These are phyloP conservation scores for Crithidia thermophila DNA, from an alignment of 208 protist genomes.

Conservation along the genomic window DNA sequence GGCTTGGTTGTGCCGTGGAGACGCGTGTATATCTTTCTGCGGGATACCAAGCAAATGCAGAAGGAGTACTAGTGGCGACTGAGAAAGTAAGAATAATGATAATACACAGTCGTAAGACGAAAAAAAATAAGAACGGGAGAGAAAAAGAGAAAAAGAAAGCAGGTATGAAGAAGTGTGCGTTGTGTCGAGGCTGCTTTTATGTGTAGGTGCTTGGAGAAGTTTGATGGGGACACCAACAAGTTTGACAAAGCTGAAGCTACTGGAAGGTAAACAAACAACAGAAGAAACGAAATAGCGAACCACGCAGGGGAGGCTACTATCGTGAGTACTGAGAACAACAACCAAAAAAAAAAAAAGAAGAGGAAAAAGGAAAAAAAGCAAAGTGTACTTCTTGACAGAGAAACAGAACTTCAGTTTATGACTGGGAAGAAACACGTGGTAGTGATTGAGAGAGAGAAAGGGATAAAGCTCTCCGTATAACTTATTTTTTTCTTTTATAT, in stretches of 20 bases:
- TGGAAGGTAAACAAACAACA: neutral
- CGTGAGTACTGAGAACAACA: neutral
- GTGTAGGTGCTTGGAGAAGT: constrained; percentile 23
- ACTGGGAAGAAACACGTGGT: no score
- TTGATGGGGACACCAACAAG: no score
- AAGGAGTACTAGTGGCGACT: neutral
- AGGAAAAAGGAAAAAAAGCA: constrained; percentile 15
- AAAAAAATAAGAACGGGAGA: constrained; percentile 7
- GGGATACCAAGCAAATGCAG: neutral
- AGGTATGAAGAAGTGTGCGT: neutral
- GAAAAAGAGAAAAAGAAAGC: constrained; percentile 12
- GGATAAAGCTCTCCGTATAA: neutral
- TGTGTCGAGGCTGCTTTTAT: neutral
- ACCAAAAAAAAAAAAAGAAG: constrained; percentile 13
- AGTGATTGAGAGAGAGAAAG: neutral
- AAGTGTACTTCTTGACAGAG: neutral
- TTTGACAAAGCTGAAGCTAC: neutral
- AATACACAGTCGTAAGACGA: neutral
- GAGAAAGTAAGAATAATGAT: constrained; percentile 4
- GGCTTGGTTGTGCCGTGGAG: neutral
- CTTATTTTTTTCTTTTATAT: neutral
- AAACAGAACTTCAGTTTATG: no score
- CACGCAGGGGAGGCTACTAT: neutral
- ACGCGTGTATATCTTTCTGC: no score
- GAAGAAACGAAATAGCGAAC: neutral